phyloP scores from a whole-genome alignment of 108 stramenopile genomes.

The Aurantiochytrium sp. region DNA sequence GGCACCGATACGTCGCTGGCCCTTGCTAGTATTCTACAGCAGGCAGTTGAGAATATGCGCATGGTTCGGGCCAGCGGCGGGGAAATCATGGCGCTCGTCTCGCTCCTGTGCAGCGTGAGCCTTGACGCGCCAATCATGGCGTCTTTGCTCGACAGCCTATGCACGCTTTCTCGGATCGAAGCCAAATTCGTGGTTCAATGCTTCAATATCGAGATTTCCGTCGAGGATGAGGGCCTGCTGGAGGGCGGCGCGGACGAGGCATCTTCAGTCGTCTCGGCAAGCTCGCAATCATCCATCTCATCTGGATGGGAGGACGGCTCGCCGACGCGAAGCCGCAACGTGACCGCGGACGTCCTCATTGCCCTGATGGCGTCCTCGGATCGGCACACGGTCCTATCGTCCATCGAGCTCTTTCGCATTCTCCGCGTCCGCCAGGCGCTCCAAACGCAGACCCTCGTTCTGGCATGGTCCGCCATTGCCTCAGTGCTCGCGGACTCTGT shows the following conservation, averaged over 20 bases:
- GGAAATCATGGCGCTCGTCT: neutral
- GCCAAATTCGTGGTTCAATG: neutral
- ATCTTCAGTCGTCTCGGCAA: neutral
- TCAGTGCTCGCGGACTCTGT: neutral
- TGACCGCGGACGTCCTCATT: neutral
- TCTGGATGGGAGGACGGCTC: neutral
- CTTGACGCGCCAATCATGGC: neutral
- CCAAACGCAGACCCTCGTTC: neutral
- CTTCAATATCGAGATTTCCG: neutral
- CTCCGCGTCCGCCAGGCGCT: neutral
- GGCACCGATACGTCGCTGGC: neutral
- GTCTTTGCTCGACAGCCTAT: neutral
- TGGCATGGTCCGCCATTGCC: too few species aligned
- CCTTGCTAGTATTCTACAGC: neutral
- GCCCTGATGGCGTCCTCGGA: neutral
- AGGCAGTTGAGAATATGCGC: neutral
- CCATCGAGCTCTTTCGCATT: neutral
- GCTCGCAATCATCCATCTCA: neutral
- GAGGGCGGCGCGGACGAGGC: neutral
- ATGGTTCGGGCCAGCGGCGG: neutral
- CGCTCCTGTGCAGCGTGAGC: neutral
- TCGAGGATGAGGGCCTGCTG: neutral
- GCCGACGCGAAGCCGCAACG: neutral
- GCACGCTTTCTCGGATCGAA: neutral
- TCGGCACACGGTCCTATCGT: neutral